A percentile compares a stretch with the other conserved stretches of the same genome.
These are phyloP conservation scores for Talaromyces sp. DNA, from an alignment of 2,329 filamentous ascomycete genomes.

Conservation along the genomic window DNA sequence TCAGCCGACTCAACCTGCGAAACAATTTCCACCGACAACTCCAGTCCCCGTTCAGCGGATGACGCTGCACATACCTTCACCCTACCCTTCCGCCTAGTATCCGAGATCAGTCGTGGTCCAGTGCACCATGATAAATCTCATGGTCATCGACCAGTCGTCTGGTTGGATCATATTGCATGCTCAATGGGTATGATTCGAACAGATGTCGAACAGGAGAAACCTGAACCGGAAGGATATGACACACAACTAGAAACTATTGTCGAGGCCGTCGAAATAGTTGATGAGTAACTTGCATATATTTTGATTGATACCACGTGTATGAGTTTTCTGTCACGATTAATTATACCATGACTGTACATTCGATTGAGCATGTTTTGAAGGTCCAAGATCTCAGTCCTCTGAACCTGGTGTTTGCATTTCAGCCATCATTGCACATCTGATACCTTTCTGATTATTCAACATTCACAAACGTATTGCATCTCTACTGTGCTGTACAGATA, in stretches of 20 bases:
- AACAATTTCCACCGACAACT: slow-evolving; percentile 6
- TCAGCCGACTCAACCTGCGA: slow-evolving; percentile 17
- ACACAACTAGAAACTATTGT: slow-evolving; percentile 1
- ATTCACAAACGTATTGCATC: not conserved
- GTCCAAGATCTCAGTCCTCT: not conserved
- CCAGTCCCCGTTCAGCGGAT: slow-evolving; percentile 3
- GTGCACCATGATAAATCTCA: not conserved
- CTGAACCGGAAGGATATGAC: not conserved
- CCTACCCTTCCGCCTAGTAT: slow-evolving; percentile 16
- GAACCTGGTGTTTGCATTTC: not conserved
- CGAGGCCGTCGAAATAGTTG: slow-evolving; percentile 7
- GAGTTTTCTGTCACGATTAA: not conserved
- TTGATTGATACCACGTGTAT: not conserved
- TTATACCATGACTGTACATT: not conserved
- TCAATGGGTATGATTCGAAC: slow-evolving; percentile 18
- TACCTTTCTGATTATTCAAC: not conserved
- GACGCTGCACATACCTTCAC: slow-evolving; percentile 4
- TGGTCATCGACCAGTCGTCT: slow-evolving; percentile 14
- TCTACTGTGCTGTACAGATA: not conserved
- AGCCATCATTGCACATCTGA: not conserved
- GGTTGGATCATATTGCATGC: slow-evolving; percentile 18
- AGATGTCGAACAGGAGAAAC: slow-evolving; percentile 11
- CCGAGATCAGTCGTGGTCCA: slow-evolving; percentile 14
- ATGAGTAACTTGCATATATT: not conserved
- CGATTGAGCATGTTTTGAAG: not conserved